A percentile compares a stretch with the other conserved stretches of the same genome.
Conservation (phyloP, 2,329 filamentous ascomycete species). For the Orbilia quercus region DNA sequence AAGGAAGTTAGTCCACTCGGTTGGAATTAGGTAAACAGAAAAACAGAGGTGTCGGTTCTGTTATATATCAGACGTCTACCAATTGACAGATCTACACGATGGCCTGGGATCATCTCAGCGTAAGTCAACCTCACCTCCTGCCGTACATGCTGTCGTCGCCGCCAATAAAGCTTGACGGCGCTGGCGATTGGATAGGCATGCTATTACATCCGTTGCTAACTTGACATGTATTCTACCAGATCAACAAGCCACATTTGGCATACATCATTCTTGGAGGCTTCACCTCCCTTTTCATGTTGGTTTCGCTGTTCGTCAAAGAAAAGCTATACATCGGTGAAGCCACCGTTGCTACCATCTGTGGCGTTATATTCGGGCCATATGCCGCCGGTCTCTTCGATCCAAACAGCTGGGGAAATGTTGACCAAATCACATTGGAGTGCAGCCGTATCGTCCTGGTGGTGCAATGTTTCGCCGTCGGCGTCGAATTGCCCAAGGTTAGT, state of each 20-base stretch:
- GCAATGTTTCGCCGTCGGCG: slow-evolving; percentile 90
- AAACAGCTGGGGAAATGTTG: slow-evolving; percentile 79
- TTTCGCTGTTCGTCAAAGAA: slow-evolving; percentile 98
- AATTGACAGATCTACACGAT: slow-evolving; percentile 61
- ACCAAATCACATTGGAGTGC: slow-evolving; percentile 89
- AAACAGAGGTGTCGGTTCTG: slow-evolving; percentile 15
- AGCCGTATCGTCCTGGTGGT: slow-evolving; percentile 89
- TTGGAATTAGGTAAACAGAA: slow-evolving; percentile 28
- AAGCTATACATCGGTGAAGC: slow-evolving; percentile 98
- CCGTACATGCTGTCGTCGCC: slow-evolving; percentile 12
- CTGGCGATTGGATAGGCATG: neutral
- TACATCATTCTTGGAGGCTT: slow-evolving; percentile 99
- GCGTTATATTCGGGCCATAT: slow-evolving; percentile 88
- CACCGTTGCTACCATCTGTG: slow-evolving; percentile 88
- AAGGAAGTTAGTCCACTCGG: slow-evolving; percentile 20
- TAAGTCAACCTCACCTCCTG: slow-evolving; percentile 32
- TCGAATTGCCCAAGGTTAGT: slow-evolving; percentile 79
- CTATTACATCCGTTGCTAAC: slow-evolving; percentile 22
- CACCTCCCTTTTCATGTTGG: slow-evolving; percentile 97
- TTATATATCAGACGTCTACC: slow-evolving; percentile 23
- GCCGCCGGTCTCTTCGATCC: slow-evolving; percentile 84
- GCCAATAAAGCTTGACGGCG: neutral
- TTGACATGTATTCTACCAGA: slow-evolving; percentile 60
- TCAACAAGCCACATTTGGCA: slow-evolving; percentile 96
- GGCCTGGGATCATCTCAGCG: slow-evolving; percentile 67